A percentile compares a stretch with the other conserved stretches of the same genome.
phyloP scores from a whole-genome alignment of 345 rosid species.

The Sapria himalayana region DNA sequence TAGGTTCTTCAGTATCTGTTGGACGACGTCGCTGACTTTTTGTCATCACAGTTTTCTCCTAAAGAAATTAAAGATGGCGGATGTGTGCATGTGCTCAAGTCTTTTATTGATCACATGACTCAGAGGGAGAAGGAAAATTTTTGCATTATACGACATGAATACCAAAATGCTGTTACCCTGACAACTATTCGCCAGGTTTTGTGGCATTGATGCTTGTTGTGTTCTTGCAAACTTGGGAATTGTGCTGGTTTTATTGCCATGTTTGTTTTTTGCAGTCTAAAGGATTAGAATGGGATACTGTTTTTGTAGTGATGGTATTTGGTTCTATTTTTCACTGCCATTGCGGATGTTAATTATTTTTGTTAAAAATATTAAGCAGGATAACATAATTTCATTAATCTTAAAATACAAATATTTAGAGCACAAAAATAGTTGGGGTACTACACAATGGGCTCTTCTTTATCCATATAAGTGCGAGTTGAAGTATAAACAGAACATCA shows the following conservation, averaged over 20 bases:
- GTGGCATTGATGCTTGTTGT: too few relatives aligned
- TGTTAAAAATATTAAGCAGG: too few relatives aligned
- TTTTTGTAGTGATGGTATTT: constrained; percentile 78
- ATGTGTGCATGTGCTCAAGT: constrained; percentile 26
- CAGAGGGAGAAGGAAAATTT: constrained; percentile 66
- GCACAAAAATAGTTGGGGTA: too few relatives aligned
- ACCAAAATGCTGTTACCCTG: constrained; percentile 64
- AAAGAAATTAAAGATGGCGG: constrained; percentile 23
- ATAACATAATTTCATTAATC: too few relatives aligned
- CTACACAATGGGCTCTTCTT: too few relatives aligned
- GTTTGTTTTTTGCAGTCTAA: constrained; percentile 51
- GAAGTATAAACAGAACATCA: too few relatives aligned
- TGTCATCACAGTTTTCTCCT: constrained; percentile 23
- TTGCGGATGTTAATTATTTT: too few relatives aligned
- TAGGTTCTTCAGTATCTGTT: constrained; percentile 80
- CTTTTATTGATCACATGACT: constrained; percentile 37
- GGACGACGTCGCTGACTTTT: constrained; percentile 67
- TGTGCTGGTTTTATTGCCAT: too few relatives aligned
- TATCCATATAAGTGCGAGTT: too few relatives aligned
- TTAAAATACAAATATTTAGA: too few relatives aligned
- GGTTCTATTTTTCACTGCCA: constrained; percentile 5
- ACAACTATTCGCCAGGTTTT: constrained; percentile 94
- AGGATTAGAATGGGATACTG: constrained; percentile 93
- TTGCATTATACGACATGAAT: constrained; percentile 42
- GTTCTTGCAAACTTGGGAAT: too few relatives aligned